A percentile compares a stretch with the other conserved stretches of the same genome.
phyloP scores from a whole-genome alignment of 1,284 basidiomycete genomes.

The Sporisorium iseilematis-ciliati region DNA sequence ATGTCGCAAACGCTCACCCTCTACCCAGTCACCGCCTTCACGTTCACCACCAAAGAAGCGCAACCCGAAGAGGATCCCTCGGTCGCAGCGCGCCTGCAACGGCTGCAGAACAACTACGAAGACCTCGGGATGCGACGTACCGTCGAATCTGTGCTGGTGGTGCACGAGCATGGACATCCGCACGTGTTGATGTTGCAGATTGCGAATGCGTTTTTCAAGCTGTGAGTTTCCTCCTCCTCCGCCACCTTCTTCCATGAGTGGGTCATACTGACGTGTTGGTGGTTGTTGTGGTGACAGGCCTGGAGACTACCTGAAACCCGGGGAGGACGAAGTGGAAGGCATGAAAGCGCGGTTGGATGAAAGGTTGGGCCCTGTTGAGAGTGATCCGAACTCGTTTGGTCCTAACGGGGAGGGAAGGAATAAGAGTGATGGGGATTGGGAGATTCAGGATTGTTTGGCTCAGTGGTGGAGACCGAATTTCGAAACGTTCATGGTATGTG shows the following conservation, averaged over 20 bases:
- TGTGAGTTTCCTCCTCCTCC: conserved; percentile 74
- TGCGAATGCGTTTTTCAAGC: conserved; percentile 97
- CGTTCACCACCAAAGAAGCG: conserved; percentile 91
- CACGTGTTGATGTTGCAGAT: conserved; percentile 98
- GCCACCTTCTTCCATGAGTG: not conserved
- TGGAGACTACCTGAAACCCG: conserved; percentile 96
- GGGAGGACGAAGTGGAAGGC: conserved; percentile 90
- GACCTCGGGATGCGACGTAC: conserved; percentile 92
- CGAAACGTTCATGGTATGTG: conserved; percentile 91
- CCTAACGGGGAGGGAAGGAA: conserved; percentile 73
- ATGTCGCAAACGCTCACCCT: conserved; percentile 61
- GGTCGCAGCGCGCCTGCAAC: conserved; percentile 75
- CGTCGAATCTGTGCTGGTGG: conserved; percentile 95
- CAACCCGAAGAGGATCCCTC: conserved; percentile 97
- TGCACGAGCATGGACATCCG: conserved; percentile 76
- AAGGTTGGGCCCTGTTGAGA: conserved; percentile 71
- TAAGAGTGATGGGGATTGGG: conserved; percentile 85
- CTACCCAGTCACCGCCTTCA: conserved; percentile 87
- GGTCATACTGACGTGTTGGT: not conserved
- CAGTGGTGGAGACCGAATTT: conserved; percentile 99
- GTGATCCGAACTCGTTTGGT: conserved; percentile 56
- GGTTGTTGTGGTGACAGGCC: conserved; percentile 75
- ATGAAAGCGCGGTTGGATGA: conserved; percentile 88
- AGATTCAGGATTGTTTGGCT: conserved; percentile 91
- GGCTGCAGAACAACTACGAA: conserved; percentile 89